A percentile compares a stretch with the other conserved stretches of the same genome.
phyloP scores from a whole-genome alignment of 495 filamentous ascomycete genomes.

The Daldinia vernicosa region DNA sequence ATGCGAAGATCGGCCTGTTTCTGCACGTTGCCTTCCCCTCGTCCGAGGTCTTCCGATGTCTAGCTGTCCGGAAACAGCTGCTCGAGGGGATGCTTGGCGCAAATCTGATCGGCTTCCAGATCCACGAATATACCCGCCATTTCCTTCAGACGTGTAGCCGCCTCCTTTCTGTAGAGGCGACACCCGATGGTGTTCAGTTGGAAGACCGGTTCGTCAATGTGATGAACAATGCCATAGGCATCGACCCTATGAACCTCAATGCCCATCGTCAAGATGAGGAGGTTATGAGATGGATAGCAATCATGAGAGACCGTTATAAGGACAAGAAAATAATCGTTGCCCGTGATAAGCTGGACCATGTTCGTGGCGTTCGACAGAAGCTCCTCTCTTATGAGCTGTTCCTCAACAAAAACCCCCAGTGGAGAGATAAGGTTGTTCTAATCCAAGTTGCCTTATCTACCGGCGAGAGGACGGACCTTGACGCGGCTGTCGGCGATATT shows the following conservation, averaged over 20 bases:
- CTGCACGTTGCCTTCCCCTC: slow-evolving; percentile 94
- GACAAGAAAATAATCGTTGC: slow-evolving; percentile 91
- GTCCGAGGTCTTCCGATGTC: slow-evolving; percentile 91
- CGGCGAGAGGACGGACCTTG: slow-evolving; percentile 83
- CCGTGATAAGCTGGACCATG: slow-evolving; percentile 89
- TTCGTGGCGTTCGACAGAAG: slow-evolving; percentile 91
- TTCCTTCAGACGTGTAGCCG: slow-evolving; percentile 94
- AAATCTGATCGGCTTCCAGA: slow-evolving; percentile 91
- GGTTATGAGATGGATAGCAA: slow-evolving; percentile 78
- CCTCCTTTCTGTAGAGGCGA: slow-evolving; percentile 84
- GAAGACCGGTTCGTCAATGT: slow-evolving; percentile 93
- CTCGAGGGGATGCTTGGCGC: slow-evolving; percentile 91
- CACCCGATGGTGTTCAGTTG: slow-evolving; percentile 85
- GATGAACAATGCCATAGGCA: slow-evolving; percentile 76
- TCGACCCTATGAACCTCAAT: slow-evolving; percentile 80
- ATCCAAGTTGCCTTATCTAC: slow-evolving; percentile 93
- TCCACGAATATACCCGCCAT: slow-evolving; percentile 88
- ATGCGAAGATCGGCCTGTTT: slow-evolving; percentile 95
- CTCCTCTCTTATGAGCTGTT: slow-evolving; percentile 92
- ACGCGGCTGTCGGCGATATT: slow-evolving; percentile 88
- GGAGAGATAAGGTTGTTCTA: slow-evolving; percentile 83
- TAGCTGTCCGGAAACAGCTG: slow-evolving; percentile 83
- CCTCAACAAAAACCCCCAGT: slow-evolving; percentile 89
- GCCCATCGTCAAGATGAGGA: slow-evolving; percentile 74
- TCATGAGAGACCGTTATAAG: slow-evolving; percentile 79